phyloP scores from a whole-genome alignment of 768 basidiomycete species.

The Suillus spraguei region DNA sequence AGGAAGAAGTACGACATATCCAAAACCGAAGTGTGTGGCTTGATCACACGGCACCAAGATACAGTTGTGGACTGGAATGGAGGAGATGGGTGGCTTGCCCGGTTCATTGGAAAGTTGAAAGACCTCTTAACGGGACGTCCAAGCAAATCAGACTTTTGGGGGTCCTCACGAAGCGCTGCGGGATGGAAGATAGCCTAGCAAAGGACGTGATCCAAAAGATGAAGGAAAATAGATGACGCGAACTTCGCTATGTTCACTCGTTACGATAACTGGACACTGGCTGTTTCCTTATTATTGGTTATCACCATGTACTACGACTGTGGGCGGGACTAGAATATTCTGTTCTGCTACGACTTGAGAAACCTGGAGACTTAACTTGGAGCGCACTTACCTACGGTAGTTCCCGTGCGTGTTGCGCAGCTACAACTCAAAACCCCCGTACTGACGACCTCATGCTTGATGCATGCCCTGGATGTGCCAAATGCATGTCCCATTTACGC shows the following conservation, averaged over 20 bases:
- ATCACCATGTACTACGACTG: neutral
- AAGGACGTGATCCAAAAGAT: neutral
- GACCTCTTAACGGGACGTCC: slow-evolving; percentile 1
- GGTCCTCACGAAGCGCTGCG: slow-evolving; percentile 6
- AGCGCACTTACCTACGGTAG: neutral
- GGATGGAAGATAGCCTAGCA: neutral
- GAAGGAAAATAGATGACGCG: neutral
- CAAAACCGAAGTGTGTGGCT: neutral
- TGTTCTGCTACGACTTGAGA: neutral
- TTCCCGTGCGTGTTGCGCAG: neutral
- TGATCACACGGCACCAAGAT: neutral
- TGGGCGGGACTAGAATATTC: neutral
- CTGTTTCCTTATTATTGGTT: neutral
- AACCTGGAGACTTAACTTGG: neutral
- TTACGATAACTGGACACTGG: neutral
- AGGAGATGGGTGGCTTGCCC: neutral
- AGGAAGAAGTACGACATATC: slow-evolving; percentile 12
- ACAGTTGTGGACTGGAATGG: slow-evolving; percentile 1
- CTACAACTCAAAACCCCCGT: neutral
- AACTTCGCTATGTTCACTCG: neutral
- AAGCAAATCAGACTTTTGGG: neutral
- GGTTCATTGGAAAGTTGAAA: slow-evolving; percentile 3
- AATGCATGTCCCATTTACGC: neutral
- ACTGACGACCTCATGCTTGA: neutral
- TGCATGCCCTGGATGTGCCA: neutral